These are phyloP conservation scores for Carex scoparia DNA, from an alignment of 176 grass and related monocot genomes.

Conservation along the genomic window DNA sequence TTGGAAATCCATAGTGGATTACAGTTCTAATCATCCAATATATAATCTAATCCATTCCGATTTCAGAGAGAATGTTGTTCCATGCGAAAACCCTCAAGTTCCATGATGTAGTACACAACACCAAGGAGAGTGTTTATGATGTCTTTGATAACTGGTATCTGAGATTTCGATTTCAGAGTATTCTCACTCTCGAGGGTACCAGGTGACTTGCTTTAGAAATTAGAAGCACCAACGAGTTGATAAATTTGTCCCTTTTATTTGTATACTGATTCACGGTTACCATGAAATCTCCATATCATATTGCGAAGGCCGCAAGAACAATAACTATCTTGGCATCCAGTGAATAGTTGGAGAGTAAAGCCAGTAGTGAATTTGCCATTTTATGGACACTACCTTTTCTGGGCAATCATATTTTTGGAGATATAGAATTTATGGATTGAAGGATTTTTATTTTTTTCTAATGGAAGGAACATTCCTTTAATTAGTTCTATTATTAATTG, in stretches of 20 bases:
- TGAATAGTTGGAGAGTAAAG: not conserved
- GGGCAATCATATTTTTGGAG: not conserved
- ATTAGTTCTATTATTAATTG: no score
- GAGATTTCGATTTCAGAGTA: not conserved
- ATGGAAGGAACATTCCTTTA: no score
- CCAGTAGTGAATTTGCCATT: not conserved
- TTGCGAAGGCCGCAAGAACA: not conserved
- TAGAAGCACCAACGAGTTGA: not conserved
- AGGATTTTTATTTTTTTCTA: no score
- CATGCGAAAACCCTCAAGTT: not conserved
- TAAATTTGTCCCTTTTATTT: not conserved
- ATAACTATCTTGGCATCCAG: not conserved
- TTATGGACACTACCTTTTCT: constrained; percentile 12
- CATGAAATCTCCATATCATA: constrained; percentile 7
- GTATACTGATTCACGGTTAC: not conserved
- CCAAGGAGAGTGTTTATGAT: not conserved
- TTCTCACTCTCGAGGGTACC: not conserved
- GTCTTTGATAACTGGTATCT: not conserved
- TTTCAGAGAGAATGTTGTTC: constrained; percentile 14
- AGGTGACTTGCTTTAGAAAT: not conserved
- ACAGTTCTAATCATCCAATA: constrained; percentile 11
- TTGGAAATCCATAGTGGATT: constrained; percentile 3
- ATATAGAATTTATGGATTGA: no score
- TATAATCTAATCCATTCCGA: not conserved
- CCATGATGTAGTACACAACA: not conserved